phyloP scores from a whole-genome alignment of 2,329 filamentous ascomycete species.

The Pseudogymnoascus sp. region DNA sequence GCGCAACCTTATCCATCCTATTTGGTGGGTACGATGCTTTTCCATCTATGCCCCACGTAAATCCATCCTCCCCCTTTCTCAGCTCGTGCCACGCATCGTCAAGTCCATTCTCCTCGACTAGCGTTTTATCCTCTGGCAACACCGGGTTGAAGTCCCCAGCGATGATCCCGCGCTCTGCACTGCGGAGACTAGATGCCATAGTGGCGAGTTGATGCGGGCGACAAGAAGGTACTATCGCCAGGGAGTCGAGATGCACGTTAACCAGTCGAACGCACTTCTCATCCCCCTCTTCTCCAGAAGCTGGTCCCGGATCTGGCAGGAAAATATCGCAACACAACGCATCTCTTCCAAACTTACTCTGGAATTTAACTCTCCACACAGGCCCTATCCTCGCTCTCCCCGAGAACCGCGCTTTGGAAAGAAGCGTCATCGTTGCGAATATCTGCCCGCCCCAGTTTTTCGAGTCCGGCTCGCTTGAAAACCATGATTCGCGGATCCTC shows the following conservation, averaged over 20 bases:
- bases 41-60: constrained; percentile 34
- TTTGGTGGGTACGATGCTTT: constrained; percentile 27
- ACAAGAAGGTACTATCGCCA: constrained; percentile 23
- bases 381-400: constrained; percentile 21
- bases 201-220: constrained; percentile 29
- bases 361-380: constrained; percentile 29
- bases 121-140: constrained; percentile 28
- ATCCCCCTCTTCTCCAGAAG: not conserved
- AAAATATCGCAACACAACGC: constrained; percentile 33
- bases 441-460: constrained; percentile 19
- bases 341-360: constrained; percentile 28
- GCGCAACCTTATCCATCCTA: constrained; percentile 33
- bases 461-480: constrained; percentile 27
- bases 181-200: constrained; percentile 23
- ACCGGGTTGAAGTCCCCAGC: constrained; percentile 37
- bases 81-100: constrained; percentile 31
- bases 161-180: constrained; percentile 28
- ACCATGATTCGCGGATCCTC: constrained; percentile 27
- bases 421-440: constrained; percentile 26
- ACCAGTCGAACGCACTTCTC: constrained; percentile 25
- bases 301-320: constrained; percentile 11
- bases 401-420: constrained; percentile 26
- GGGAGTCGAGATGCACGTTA: constrained; percentile 36
- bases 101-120: constrained; percentile 29
- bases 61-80: constrained; percentile 26